Evolutionary conservation across 345 rosid genomes (phyloP).

Genomic region (Eucalyptus urophylla): DNA sequence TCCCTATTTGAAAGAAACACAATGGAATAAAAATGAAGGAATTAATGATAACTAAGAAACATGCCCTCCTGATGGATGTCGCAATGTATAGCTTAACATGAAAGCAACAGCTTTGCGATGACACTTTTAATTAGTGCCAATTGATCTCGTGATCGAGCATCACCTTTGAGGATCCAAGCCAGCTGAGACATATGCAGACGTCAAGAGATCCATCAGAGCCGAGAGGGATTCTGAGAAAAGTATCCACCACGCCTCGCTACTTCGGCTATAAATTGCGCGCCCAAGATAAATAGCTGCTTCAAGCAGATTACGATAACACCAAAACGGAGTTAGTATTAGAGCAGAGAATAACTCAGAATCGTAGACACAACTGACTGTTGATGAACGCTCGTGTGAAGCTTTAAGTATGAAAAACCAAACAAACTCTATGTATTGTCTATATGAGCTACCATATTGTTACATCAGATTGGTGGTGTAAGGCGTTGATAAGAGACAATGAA

Average conservation of each 20-base stretch:
- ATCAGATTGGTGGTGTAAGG: neutral
- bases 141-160: neutral
- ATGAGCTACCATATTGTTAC: neutral
- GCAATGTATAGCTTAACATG: neutral
- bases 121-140: neutral
- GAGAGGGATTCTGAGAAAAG: constrained; percentile 21
- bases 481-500: neutral
- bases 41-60: neutral
- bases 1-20: constrained; percentile 3
- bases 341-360: neutral
- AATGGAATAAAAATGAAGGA: neutral
- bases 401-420: neutral
- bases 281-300: constrained; percentile 27
- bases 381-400: neutral
- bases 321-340: neutral
- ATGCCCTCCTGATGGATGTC: neutral
- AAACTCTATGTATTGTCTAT: neutral
- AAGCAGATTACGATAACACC: neutral
- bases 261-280: constrained; percentile 34
- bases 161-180: constrained; percentile 42
- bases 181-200: constrained; percentile 22
- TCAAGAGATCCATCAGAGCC: constrained; percentile 15
- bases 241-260: constrained; percentile 26
- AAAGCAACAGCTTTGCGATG: neutral
- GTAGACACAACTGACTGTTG: neutral